Evolutionary conservation across 345 rosid genomes (phyloP).

Genomic region (Syzygium grande): DNA sequence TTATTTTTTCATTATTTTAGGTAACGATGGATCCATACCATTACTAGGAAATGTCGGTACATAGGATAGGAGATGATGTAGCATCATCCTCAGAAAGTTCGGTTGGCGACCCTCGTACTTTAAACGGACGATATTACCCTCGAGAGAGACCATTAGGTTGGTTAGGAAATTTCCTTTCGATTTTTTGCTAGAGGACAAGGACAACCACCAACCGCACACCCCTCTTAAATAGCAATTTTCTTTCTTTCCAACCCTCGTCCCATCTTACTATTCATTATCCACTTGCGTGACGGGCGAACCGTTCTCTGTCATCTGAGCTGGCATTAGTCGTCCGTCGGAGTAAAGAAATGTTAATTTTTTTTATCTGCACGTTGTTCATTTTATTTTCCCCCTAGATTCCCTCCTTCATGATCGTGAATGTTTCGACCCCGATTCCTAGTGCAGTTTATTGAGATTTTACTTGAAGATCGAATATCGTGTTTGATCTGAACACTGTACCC

Average conservation of each 20-base stretch:
- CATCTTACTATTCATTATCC: not conserved
- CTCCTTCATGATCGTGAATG: not conserved
- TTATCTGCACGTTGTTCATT: not conserved
- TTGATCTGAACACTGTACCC: fast-evolving
- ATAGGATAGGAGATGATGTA: not conserved
- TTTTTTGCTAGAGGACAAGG: not conserved
- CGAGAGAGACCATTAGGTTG: not conserved
- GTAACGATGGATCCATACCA: not conserved
- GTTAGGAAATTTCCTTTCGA: not conserved
- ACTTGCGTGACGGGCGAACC: not conserved
- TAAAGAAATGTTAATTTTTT: not conserved
- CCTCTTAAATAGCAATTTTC: not conserved
- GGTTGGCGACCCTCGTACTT: not conserved
- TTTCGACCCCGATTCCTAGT: not conserved
- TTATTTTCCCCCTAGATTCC: too few species aligned
- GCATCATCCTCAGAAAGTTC: not conserved
- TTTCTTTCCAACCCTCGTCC: not conserved
- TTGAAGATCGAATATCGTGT: not conserved
- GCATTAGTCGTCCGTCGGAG: not conserved
- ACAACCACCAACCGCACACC: not conserved
- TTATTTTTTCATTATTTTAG: not conserved
- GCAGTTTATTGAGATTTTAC: not conserved
- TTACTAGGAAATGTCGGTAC: not conserved
- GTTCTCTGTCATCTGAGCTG: too few species aligned
- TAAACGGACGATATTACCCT: not conserved